These are phyloP conservation scores for Rhynchosporium graminicola DNA, from an alignment of 2,329 filamentous ascomycete species.

Conservation along the genomic window DNA sequence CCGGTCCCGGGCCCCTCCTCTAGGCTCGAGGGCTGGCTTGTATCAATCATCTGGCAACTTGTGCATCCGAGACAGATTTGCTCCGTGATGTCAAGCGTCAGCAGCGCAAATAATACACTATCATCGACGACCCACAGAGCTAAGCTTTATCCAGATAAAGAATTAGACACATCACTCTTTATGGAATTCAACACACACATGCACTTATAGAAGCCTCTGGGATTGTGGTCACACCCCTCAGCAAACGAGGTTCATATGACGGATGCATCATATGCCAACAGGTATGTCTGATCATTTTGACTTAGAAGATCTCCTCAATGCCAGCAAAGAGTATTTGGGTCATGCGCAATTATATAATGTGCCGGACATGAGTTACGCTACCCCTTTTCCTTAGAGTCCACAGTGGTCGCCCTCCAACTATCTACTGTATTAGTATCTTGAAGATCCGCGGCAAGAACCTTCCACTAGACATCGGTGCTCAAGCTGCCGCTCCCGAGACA, in stretches of 20 bases:
- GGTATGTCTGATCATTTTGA: neutral
- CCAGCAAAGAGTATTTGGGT: neutral
- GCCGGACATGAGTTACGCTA: neutral
- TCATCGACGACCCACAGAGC: too few species aligned
- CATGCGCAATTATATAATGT: conserved; percentile 16
- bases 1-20: too few species aligned
- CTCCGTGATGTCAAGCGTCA: too few species aligned
- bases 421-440: neutral
- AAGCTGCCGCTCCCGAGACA: conserved; percentile 18
- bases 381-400: conserved; percentile 1
- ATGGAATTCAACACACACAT: neutral
- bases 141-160: too few species aligned
- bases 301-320: neutral
- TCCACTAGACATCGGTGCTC: conserved; percentile 5
- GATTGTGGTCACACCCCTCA: neutral
- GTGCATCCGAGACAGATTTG: too few species aligned
- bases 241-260: neutral
- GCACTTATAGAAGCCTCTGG: too few species aligned
- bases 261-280: neutral
- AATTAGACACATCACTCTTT: neutral
- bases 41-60: too few species aligned
- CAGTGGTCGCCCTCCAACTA: conserved; percentile 4
- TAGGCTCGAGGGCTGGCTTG: too few species aligned
- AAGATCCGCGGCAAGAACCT: conserved; percentile 8
- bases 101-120: too few species aligned